Conservation (phyloP, 306 rosid species). For the Trifolium repens region DNA sequence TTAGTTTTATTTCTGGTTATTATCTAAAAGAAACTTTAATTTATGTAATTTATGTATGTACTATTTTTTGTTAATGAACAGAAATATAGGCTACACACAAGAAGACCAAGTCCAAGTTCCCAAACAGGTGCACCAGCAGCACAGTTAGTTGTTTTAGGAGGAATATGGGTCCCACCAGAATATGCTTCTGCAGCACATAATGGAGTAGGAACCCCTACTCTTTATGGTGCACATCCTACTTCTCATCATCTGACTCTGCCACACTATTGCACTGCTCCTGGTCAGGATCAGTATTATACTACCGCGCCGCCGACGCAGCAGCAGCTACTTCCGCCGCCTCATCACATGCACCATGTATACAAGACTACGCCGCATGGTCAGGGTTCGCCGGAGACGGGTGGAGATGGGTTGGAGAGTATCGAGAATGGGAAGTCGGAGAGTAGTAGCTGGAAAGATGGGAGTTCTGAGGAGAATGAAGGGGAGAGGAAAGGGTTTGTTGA, state of each 20-base stretch:
- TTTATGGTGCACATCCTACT: conserved; percentile 72
- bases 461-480: conserved; percentile 66
- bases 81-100: conserved; percentile 97
- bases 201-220: conserved; percentile 53
- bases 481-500: conserved; percentile 68
- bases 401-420: conserved; percentile 83
- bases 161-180: conserved; percentile 97
- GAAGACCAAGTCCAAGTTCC: conserved; percentile 93
- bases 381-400: conserved; percentile 64
- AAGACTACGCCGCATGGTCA: conserved; percentile 58
- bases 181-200: conserved; percentile 64
- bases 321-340: conserved; percentile 51
- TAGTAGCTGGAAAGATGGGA: conserved; percentile 96
- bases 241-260: conserved; percentile 62
- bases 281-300: conserved; percentile 71
- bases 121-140: conserved; percentile 78
- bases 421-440: conserved; percentile 96
- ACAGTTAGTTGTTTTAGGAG: conserved; percentile 84
- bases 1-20: background rate
- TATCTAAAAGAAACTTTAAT: background rate
- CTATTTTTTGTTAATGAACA: conserved; percentile 39
- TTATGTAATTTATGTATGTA: background rate
- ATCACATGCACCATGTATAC: conserved; percentile 65
- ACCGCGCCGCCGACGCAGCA: conserved; percentile 44
- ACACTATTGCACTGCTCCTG: conserved; percentile 65